phyloP scores from a whole-genome alignment of 2,329 filamentous ascomycete species.

The Neofusicoccum laricinum region DNA sequence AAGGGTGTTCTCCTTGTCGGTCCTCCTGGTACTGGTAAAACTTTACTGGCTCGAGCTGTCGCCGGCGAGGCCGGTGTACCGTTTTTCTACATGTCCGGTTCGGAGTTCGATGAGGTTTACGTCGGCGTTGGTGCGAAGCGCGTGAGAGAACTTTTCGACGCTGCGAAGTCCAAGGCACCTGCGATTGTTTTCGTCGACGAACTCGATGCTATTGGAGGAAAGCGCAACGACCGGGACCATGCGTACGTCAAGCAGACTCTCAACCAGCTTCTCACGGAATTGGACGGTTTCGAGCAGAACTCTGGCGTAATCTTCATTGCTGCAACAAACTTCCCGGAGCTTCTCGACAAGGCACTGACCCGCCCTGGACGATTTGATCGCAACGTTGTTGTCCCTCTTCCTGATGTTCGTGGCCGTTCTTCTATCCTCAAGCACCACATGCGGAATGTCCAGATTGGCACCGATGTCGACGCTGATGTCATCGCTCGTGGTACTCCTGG shows the following conservation, averaged over 20 bases:
- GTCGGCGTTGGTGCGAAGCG: conserved; percentile 96
- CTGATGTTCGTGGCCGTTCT: conserved; percentile 88
- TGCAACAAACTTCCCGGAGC: conserved; percentile 92
- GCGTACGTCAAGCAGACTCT: conserved; percentile 96
- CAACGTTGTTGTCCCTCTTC: conserved; percentile 82
- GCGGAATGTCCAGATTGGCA: conserved; percentile 78
- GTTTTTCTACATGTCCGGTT: conserved; percentile 99
- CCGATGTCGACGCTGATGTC: conserved; percentile 77
- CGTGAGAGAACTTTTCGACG: conserved; percentile 85
- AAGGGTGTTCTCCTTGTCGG: conserved; percentile 95
- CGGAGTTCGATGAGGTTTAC: conserved; percentile 97
- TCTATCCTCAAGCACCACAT: conserved; percentile 93
- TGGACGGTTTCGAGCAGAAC: conserved; percentile 94
- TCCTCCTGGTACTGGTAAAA: conserved; percentile 96
- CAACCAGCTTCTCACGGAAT: conserved; percentile 93
- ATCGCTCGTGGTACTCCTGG: conserved; percentile 86
- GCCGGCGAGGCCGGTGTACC: conserved; percentile 96
- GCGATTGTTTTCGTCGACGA: conserved; percentile 96
- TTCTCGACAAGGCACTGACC: conserved; percentile 91
- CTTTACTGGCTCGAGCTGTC: conserved; percentile 88
- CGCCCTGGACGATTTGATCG: conserved; percentile 94
- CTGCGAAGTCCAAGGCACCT: conserved; percentile 81
- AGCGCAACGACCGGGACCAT: conserved; percentile 87
- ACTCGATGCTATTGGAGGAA: conserved; percentile 89
- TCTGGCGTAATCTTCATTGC: conserved; percentile 94